These are phyloP conservation scores for Elasticomyces elasticus DNA, from an alignment of 495 filamentous ascomycete genomes.

Conservation along the genomic window DNA sequence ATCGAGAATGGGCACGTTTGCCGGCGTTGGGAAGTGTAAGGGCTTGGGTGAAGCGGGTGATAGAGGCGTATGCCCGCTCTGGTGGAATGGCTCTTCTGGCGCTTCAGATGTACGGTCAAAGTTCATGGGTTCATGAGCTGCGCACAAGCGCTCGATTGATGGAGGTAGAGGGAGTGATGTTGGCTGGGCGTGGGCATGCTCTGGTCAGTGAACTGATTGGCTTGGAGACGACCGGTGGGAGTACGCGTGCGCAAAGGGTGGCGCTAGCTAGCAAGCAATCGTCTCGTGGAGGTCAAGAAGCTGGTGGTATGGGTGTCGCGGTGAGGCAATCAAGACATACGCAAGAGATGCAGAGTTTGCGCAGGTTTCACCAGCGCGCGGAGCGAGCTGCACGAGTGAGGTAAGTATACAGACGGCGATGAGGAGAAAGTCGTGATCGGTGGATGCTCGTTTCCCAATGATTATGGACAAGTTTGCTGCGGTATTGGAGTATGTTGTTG, in stretches of 20 bases:
- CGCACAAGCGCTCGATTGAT: slow-evolving; percentile 6
- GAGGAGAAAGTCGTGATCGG: not conserved
- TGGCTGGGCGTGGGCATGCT: not conserved
- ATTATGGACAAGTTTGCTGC: not conserved
- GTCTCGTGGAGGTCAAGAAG: not conserved
- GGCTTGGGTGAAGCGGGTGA: slow-evolving; percentile 66
- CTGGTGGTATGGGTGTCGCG: not conserved
- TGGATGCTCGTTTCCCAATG: no score
- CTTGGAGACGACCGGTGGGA: not conserved
- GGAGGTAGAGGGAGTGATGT: not conserved
- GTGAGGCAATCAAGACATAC: slow-evolving; percentile 4
- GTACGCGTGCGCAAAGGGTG: not conserved
- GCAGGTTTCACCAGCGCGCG: not conserved
- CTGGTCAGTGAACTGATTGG: not conserved
- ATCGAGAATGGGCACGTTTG: slow-evolving; percentile 60
- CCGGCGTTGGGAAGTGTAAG: slow-evolving; percentile 56
- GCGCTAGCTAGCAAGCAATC: not conserved
- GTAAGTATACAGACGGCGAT: not conserved
- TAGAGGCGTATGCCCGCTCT: slow-evolving; percentile 47
- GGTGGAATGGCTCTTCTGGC: slow-evolving; percentile 55
- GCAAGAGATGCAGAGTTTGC: not conserved
- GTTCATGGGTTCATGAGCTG: slow-evolving; percentile 6
- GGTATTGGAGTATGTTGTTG: not conserved
- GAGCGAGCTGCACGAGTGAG: not conserved
- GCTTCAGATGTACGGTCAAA: slow-evolving; percentile 38